Evolutionary conservation across 345 rosid genomes (phyloP).

Genomic region (Ceriops decandra): DNA sequence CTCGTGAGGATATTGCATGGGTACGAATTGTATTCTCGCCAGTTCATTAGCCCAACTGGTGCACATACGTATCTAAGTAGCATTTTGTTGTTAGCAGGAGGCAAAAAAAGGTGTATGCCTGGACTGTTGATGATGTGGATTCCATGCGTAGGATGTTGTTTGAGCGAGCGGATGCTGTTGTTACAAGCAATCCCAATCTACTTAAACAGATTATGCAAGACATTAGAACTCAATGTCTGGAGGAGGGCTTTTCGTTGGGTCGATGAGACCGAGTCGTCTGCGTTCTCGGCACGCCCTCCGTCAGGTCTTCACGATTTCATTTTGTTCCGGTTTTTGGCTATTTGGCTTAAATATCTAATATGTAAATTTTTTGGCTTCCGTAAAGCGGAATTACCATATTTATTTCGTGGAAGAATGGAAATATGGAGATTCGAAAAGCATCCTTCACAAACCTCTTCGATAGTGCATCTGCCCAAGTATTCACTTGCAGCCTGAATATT

Average conservation of each 20-base stretch:
- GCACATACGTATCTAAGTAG: background rate
- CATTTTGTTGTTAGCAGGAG: conserved; percentile 44
- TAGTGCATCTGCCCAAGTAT: too few species aligned
- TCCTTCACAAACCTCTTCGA: too few species aligned
- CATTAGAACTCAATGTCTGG: conserved; percentile 61
- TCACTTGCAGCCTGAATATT: too few species aligned
- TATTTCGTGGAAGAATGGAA: too few species aligned
- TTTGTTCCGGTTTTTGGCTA: too few species aligned
- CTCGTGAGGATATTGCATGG: conserved; percentile 53
- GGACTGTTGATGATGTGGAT: conserved; percentile 81
- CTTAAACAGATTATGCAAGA: conserved; percentile 69
- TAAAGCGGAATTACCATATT: too few species aligned
- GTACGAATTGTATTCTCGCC: conserved; percentile 33
- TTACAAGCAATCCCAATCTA: conserved; percentile 65
- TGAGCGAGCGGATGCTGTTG: conserved; percentile 63
- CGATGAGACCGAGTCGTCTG: conserved; percentile 10
- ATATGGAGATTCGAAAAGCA: too few species aligned
- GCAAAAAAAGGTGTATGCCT: conserved; percentile 66
- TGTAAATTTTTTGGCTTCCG: too few species aligned
- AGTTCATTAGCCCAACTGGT: background rate
- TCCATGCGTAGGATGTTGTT: conserved; percentile 67
- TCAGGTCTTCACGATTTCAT: too few species aligned
- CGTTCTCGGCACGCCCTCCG: too few species aligned
- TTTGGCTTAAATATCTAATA: too few species aligned
- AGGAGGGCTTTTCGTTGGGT: conserved; percentile 57